Percentiles rank a stretch among this genome's conserved stretches.
phyloP scores from a whole-genome alignment of 2,329 filamentous ascomycete species.

The Zymoseptoria pseudotritici region DNA sequence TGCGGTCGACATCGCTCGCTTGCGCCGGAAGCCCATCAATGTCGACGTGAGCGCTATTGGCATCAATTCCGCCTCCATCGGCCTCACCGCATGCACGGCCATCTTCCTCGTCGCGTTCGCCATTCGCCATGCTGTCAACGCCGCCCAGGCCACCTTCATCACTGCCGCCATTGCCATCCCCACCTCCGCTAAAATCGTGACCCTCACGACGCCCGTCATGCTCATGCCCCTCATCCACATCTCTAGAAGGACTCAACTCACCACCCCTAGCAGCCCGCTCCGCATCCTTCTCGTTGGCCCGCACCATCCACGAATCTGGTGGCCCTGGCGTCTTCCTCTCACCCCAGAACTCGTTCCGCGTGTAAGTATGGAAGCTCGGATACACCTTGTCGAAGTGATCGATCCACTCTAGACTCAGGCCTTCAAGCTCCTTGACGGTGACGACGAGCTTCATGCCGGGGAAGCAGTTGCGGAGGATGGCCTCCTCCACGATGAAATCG shows the following conservation, averaged over 20 bases:
- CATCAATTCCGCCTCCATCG: neutral
- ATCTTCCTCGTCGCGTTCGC: neutral
- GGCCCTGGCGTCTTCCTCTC: constrained; percentile 22
- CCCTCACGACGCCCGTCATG: neutral
- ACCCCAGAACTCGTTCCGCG: constrained; percentile 38
- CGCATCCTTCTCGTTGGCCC: constrained; percentile 10
- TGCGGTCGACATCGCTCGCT: neutral
- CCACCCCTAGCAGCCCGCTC: neutral
- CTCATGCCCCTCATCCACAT: constrained; percentile 1
- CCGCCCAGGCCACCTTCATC: no score
- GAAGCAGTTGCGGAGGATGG: constrained; percentile 50
- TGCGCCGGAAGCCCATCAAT: neutral
- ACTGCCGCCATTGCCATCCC: neutral
- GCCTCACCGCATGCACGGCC: no score
- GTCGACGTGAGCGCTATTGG: neutral
- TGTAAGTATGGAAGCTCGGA: constrained; percentile 39
- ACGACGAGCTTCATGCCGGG: constrained; percentile 48
- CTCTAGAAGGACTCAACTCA: constrained; percentile 1
- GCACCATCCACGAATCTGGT: constrained; percentile 23
- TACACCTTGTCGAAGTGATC: constrained; percentile 34
- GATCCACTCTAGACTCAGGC: constrained; percentile 27
- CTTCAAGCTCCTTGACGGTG: constrained; percentile 23
- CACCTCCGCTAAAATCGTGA: no score
- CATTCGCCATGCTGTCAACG: no score
- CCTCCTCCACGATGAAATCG: constrained; percentile 61